Base-by-base conservation (phyloP, 345 rosid species). In the Durio zibethinus region DNA sequence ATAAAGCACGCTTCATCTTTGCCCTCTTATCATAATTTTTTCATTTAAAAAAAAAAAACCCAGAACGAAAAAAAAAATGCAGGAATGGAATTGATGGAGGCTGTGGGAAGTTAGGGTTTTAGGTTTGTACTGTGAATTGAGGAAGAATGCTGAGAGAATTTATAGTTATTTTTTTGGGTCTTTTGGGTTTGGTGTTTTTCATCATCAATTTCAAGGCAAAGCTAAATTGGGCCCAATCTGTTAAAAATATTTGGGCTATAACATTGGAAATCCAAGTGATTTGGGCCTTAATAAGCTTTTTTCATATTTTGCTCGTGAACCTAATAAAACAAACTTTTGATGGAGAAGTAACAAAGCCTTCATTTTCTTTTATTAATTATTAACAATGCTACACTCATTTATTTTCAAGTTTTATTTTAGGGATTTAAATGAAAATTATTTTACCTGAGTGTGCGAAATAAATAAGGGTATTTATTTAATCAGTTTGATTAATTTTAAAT, bases 1-100 rank as follows among this genome's bases (percentile, higher is more conserved):
- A 20, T 29, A 57, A 63, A 85, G 86, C 89, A 83, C 79, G 81
- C 74, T 43, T 89, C 90, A 83, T 85, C 89, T 29, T 61, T 6
- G 87, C 88, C 88, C 78, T 2, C 38, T 20, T 11, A 9, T 31
- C 40, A 50, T 20, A 25, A 11, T 0, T 43, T 42, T 42, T 7
- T 14, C 10, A 5, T 5, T 33, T 33, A 33, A 33, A 33, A 33
- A 33, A 11, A 8, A 52, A 7, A n/a, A 6, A 2, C n/a, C n/a
- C n/a, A n/a, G n/a, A n/a, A n/a, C n/a, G n/a, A 7, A 2, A 9
- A 11, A 21, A 23, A 35, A 20, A 18, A 0, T 14, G 45, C 25
- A 42, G 10, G 53, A 40, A 40, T 36, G 29, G 43, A 14, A 1
- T 1, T 1, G 18, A 1, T 1, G 25, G 72, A 10, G 48, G 73